phyloP scores from a whole-genome alignment of 768 basidiomycete genomes.

The Mycena indigotica region DNA sequence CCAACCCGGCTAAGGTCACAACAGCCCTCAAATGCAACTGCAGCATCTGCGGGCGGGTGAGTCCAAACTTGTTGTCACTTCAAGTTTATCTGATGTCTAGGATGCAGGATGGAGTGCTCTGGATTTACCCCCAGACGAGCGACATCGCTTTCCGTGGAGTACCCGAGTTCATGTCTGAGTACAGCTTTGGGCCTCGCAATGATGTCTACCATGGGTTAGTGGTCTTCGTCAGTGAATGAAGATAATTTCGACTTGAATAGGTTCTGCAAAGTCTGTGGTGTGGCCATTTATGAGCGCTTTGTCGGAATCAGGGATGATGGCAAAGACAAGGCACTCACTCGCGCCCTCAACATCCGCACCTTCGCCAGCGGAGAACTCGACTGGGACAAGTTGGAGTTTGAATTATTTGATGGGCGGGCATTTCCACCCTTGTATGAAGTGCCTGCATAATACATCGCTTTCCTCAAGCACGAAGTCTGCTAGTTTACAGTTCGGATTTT shows the following conservation, averaged over 20 bases:
- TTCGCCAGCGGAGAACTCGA: too few species aligned
- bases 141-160: neutral
- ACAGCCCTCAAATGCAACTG: constrained; percentile 9
- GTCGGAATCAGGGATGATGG: too few species aligned
- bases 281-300: constrained; percentile 4
- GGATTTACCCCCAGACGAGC: constrained; percentile 2
- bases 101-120: constrained; percentile 9
- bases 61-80: neutral
- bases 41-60: constrained; percentile 11
- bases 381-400: too few species aligned
- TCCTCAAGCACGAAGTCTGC: too few species aligned
- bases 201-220: constrained; percentile 4
- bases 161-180: constrained; percentile 7
- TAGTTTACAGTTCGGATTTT: too few species aligned
- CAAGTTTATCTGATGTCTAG: neutral
- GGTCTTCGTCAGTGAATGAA: too few species aligned
- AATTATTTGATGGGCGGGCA: too few species aligned
- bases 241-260: neutral
- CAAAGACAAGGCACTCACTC: too few species aligned
- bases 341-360: too few species aligned
- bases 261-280: constrained; percentile 15
- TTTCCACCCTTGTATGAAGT: too few species aligned
- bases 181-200: neutral
- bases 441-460: too few species aligned
- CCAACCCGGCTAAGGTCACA: neutral